A percentile compares a stretch with the other conserved stretches of the same genome.
Evolutionary conservation across 345 rosid species (phyloP).

Genomic region (Aegle marmelos): DNA sequence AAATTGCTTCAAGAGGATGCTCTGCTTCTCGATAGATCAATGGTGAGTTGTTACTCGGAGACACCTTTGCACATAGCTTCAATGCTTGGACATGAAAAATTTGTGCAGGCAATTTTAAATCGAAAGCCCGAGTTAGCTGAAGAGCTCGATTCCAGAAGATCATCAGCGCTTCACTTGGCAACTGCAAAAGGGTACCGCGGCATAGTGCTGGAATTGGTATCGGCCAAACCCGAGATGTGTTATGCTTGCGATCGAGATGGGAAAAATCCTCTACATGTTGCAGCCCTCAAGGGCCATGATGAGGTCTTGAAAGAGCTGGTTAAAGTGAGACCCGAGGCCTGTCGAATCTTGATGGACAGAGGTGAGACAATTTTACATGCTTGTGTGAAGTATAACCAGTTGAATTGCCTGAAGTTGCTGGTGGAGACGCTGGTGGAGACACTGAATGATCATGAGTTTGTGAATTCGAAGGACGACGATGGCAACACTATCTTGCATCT

Average conservation of each 20-base stretch:
- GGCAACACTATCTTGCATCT: slow-evolving; percentile 31
- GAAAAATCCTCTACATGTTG: slow-evolving; percentile 27
- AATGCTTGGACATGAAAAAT: slow-evolving; percentile 11
- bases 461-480: slow-evolving; percentile 20
- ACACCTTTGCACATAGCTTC: slow-evolving; percentile 11
- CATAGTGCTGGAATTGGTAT: slow-evolving; percentile 10
- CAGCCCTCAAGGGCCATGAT: slow-evolving; percentile 20
- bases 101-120: neutral
- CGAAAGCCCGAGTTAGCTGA: slow-evolving; percentile 14
- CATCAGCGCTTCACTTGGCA: slow-evolving; percentile 16
- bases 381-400: slow-evolving; percentile 17
- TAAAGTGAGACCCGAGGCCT: slow-evolving; percentile 1
- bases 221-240: slow-evolving; percentile 6
- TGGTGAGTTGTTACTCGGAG: slow-evolving; percentile 5
- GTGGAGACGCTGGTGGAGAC: no score
- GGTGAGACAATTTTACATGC: slow-evolving; percentile 29
- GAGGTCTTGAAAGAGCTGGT: slow-evolving; percentile 11
- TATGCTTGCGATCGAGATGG: slow-evolving; percentile 17
- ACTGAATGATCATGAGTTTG: slow-evolving; percentile 10
- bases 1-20: neutral
- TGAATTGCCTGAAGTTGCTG: slow-evolving; percentile 23
- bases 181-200: slow-evolving; percentile 16
- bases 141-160: neutral
- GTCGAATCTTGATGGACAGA: neutral
- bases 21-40: slow-evolving; percentile 10